Percentiles rank a stretch among this genome's conserved stretches.
These are phyloP conservation scores for Hymenochaete sp. DNA, from an alignment of 1,284 basidiomycete genomes.

Conservation along the genomic window DNA sequence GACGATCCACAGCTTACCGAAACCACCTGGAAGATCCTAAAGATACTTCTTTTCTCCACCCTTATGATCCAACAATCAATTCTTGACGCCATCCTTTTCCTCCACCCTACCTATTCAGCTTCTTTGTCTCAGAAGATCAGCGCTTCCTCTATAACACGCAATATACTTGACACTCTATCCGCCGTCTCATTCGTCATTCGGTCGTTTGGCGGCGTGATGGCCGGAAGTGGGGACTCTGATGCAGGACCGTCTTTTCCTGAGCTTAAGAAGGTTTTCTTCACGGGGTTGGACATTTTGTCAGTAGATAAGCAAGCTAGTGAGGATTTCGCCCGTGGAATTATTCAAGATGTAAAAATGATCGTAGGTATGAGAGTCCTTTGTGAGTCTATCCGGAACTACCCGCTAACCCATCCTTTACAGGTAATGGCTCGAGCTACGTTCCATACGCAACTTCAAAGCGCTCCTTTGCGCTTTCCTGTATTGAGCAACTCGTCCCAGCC, in stretches of 20 bases:
- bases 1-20: slow-evolving; percentile 32
- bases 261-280: slow-evolving; percentile 61
- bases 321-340: slow-evolving; percentile 33
- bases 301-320: slow-evolving; percentile 34
- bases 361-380: slow-evolving; percentile 19
- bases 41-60: slow-evolving; percentile 58
- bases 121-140: not conserved
- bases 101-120: slow-evolving; percentile 23
- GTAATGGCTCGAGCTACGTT: slow-evolving; percentile 3
- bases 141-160: slow-evolving; percentile 28
- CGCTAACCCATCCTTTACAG: not conserved
- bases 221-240: slow-evolving; percentile 27
- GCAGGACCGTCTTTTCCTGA: slow-evolving; percentile 46
- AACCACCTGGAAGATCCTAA: slow-evolving; percentile 53
- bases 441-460: slow-evolving; percentile 39
- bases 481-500: slow-evolving; percentile 61
- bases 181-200: slow-evolving; percentile 64
- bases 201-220: slow-evolving; percentile 62
- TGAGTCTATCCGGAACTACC: not conserved
- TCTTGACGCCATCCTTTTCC: slow-evolving; percentile 46
- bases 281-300: slow-evolving; percentile 61
- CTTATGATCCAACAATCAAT: slow-evolving; percentile 59
- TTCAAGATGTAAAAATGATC: slow-evolving; percentile 25
- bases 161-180: slow-evolving; percentile 45
- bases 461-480: slow-evolving; percentile 53